Percentiles rank a stretch among this genome's conserved stretches.
Evolutionary conservation across 371 early-diverging fungal species (phyloP).

Genomic region (Parasitella parasitica): DNA sequence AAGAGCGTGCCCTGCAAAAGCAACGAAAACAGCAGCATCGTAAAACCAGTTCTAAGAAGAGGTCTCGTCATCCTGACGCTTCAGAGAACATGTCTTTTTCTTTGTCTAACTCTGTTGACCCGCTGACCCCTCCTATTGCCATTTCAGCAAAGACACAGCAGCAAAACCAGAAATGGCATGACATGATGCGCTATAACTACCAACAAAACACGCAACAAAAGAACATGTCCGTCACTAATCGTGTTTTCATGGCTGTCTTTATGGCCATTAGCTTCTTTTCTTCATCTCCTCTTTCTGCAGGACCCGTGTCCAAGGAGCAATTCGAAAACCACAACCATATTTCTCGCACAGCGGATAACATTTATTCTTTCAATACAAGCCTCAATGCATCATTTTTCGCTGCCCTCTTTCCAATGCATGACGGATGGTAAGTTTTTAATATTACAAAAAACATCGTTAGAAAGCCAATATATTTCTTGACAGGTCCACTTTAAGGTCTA

Average conservation of each 20-base stretch:
- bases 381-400: not conserved
- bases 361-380: not conserved
- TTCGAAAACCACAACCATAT: slow-evolving; percentile 43
- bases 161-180: not conserved
- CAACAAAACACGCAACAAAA: not conserved
- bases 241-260: slow-evolving; percentile 50
- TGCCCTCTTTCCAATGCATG: slow-evolving; percentile 23
- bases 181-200: not conserved
- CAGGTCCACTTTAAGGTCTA: slow-evolving; percentile 32
- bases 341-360: slow-evolving; percentile 32
- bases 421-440: slow-evolving; percentile 30
- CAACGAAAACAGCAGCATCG: slow-evolving; percentile 30
- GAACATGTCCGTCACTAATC: slow-evolving; percentile 13
- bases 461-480: not conserved
- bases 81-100: slow-evolving; percentile 14
- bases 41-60: slow-evolving; percentile 21
- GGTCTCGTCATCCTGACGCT: slow-evolving; percentile 1
- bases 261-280: slow-evolving; percentile 49
- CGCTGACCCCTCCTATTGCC: slow-evolving; percentile 1
- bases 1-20: slow-evolving; percentile 26
- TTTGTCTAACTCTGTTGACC: slow-evolving; percentile 7
- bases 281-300: slow-evolving; percentile 42
- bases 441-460: no score
- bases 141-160: not conserved
- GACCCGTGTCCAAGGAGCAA: slow-evolving; percentile 36